These are phyloP conservation scores for Aureobasidium sp. DNA, from an alignment of 2,329 filamentous ascomycete species.

Conservation along the genomic window DNA sequence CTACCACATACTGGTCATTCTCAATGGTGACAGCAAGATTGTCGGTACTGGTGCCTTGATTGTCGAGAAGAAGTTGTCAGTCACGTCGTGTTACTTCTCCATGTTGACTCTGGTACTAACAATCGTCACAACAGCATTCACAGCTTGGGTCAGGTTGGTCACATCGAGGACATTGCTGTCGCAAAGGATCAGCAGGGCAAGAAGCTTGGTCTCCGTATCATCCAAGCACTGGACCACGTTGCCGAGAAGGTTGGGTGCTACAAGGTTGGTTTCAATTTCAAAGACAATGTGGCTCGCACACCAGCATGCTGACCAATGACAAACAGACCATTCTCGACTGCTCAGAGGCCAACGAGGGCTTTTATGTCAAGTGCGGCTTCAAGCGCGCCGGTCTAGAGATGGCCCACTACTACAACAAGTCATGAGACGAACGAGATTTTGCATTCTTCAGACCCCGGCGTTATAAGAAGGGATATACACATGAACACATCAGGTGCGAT, in stretches of 20 bases:
- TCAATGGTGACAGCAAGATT: constrained; percentile 62
- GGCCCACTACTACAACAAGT: constrained; percentile 74
- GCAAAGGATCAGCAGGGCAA: constrained; percentile 94
- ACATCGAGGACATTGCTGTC: constrained; percentile 97
- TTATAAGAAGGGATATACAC: background rate
- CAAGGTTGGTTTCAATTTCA: constrained; percentile 50
- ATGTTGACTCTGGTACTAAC: background rate
- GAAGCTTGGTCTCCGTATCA: constrained; percentile 86
- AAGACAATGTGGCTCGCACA: background rate
- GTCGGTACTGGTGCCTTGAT: constrained; percentile 89
- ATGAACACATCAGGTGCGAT: background rate
- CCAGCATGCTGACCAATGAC: background rate
- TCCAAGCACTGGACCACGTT: constrained; percentile 85
- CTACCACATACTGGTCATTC: constrained; percentile 83
- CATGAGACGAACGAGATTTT: background rate
- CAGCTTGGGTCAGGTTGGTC: constrained; percentile 73
- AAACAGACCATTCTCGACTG: constrained; percentile 83
- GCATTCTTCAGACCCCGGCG: background rate
- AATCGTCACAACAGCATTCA: constrained; percentile 51
- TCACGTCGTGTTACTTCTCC: background rate
- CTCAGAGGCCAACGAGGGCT: constrained; percentile 91
- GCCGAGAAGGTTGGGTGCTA: constrained; percentile 88
- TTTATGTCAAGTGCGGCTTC: constrained; percentile 97
- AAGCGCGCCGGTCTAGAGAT: constrained; percentile 88
- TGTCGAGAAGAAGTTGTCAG: constrained; percentile 77